These are phyloP conservation scores for Aschersonia sp. DNA, from an alignment of 2,329 filamentous ascomycete species.

Conservation along the genomic window DNA sequence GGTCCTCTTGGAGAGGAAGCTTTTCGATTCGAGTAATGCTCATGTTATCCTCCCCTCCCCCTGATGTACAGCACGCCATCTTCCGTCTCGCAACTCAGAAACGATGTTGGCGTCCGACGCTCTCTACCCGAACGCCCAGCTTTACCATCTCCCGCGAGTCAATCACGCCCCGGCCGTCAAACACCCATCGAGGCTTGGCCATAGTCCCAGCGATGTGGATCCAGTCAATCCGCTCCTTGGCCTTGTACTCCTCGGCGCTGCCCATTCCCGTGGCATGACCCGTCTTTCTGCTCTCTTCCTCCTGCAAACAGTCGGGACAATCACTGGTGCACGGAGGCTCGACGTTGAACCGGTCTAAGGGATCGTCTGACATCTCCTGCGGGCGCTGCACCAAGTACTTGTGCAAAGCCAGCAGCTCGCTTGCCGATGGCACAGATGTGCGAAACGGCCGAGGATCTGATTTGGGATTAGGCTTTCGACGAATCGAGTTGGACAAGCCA, in stretches of 20 bases:
- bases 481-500: slow-evolving; percentile 14
- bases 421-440: slow-evolving; percentile 20
- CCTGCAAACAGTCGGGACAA: slow-evolving; percentile 36
- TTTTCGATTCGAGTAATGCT: neutral
- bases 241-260: slow-evolving; percentile 27
- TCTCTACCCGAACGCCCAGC: slow-evolving; percentile 37
- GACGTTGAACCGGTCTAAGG: slow-evolving; percentile 27
- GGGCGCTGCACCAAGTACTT: slow-evolving; percentile 26
- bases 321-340: slow-evolving; percentile 29
- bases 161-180: slow-evolving; percentile 41
- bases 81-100: slow-evolving; percentile 15
- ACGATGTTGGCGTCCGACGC: slow-evolving; percentile 32
- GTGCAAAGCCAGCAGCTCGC: slow-evolving; percentile 32
- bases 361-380: slow-evolving; percentile 20
- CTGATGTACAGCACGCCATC: neutral
- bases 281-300: slow-evolving; percentile 20
- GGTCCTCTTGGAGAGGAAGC: no score
- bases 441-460: slow-evolving; percentile 32
- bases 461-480: slow-evolving; percentile 23
- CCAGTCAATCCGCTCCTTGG: slow-evolving; percentile 37
- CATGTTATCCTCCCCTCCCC: neutral
- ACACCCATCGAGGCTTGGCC: slow-evolving; percentile 39
- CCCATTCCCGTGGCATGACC: slow-evolving; percentile 27
- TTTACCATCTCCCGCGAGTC: slow-evolving; percentile 31
- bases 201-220: slow-evolving; percentile 31